Evolutionary conservation across 495 filamentous ascomycete genomes (phyloP), one percentile per base, ranked within the genome.

Genomic region (Hyaloscypha finlandica): DNA sequence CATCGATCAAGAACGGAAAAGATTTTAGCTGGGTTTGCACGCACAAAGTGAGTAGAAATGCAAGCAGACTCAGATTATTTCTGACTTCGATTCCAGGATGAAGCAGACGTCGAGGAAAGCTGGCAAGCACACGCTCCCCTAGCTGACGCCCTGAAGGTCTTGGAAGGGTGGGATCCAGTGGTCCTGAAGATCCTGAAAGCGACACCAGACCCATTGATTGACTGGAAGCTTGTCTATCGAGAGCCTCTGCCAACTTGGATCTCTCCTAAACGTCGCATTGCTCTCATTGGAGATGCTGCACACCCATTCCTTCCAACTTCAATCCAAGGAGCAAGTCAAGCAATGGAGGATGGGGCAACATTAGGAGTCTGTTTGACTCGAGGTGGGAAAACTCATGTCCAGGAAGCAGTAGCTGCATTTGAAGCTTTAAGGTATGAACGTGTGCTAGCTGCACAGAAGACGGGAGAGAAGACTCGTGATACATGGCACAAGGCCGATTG

Each of bases 21-120:
- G 88, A 90, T 67, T 86, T 90, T 53, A 88, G 86, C 67, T 91
- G 88, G 89, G 89, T 90, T 19, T 84, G 89, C 39, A 91, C 89
- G 9, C 88, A 90, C 70, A 82, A 81, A 55, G 80, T 80, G 70
- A 66, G 74, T 63, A 31, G 48, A 58, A 12, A 3, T n/a, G 19
- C 16, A 32, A 55, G 6, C 0, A 8, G 37, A 25, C 55, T 51
- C 63, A 19, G 51, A 16, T 30, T 14, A 35, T 3, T 29, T 29
- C 58, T 37, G 29, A 64, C 52, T 48, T 9, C 25, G 35, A 45
- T 14, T 12, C 42, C 42, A 80, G 73, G 84, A 87, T 63, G 78
- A 82, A 56, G 74, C 70, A 39, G 82, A 88, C 71, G 86, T 86
- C 68, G 85, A 87, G 61, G 88, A 90, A 74, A 84, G 82, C 37